These are phyloP conservation scores for Xerocomus potaroensis DNA, from an alignment of 768 basidiomycete species.

Conservation along the genomic window DNA sequence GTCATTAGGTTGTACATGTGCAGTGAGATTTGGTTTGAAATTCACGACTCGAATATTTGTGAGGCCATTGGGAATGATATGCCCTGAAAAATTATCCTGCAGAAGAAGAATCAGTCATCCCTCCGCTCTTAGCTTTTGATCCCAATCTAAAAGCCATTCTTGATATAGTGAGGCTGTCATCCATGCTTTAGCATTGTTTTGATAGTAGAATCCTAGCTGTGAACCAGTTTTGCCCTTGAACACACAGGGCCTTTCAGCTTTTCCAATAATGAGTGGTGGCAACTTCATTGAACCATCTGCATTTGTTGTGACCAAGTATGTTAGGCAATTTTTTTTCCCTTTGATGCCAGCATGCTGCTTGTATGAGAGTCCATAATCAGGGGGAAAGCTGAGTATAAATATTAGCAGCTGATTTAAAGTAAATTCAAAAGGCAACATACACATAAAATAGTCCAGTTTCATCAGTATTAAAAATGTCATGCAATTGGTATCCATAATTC, in stretches of 20 bases:
- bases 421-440: slow-evolving; percentile 9
- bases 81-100: slow-evolving; percentile 5
- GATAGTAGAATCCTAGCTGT: slow-evolving; percentile 5
- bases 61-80: slow-evolving; percentile 29
- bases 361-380: slow-evolving; percentile 1
- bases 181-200: slow-evolving; percentile 3
- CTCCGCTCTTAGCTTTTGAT: neutral
- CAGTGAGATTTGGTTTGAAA: slow-evolving; percentile 33
- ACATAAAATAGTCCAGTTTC: slow-evolving; percentile 35
- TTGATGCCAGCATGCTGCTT: neutral
- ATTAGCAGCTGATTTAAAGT: neutral
- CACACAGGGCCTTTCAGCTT: neutral
- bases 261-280: slow-evolving; percentile 6
- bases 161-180: slow-evolving; percentile 4
- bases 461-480: slow-evolving; percentile 37
- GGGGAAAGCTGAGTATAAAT: neutral
- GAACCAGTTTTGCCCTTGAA: slow-evolving; percentile 2
- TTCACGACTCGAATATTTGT: slow-evolving; percentile 15
- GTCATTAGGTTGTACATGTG: slow-evolving; percentile 35
- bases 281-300: slow-evolving; percentile 3
- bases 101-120: slow-evolving; percentile 1
- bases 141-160: slow-evolving; percentile 6
- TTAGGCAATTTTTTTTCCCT: slow-evolving; percentile 1
- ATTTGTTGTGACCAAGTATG: neutral
- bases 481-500: slow-evolving; percentile 21